These are phyloP conservation scores for Tricholoma matsutake DNA, from an alignment of 768 basidiomycete genomes.

Conservation along the genomic window DNA sequence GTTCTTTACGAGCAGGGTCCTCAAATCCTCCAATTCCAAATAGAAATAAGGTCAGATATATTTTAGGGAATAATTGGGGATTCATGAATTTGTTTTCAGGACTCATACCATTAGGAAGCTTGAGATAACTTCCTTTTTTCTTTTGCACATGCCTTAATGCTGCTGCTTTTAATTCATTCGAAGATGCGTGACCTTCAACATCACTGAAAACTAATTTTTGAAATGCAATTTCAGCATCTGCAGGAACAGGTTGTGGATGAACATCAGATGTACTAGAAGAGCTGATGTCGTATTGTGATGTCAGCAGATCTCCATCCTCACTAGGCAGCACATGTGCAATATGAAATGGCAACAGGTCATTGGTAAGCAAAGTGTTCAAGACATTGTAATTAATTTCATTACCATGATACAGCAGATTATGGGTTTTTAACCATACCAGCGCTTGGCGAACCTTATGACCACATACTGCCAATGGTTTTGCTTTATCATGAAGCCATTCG, in stretches of 20 bases:
- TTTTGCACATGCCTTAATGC: no score
- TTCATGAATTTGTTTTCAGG: no score
- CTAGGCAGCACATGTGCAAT: neutral
- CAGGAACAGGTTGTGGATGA: no score
- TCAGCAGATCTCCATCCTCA: neutral
- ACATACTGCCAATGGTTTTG: slow-evolving; percentile 32
- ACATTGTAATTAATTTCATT: slow-evolving; percentile 2
- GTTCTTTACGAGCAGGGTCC: no score
- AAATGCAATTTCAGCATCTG: neutral
- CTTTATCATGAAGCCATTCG: slow-evolving; percentile 32
- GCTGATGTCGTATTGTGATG: neutral
- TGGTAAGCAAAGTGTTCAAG: no score
- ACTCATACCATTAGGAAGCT: no score
- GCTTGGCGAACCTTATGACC: slow-evolving; percentile 14
- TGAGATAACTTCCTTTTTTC: no score
- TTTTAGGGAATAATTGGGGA: no score
- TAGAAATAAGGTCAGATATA: no score
- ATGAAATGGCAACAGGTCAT: neutral
- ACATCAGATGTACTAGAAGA: neutral
- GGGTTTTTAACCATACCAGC: slow-evolving; percentile 31
- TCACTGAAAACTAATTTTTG: neutral
- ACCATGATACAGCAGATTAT: slow-evolving; percentile 35
- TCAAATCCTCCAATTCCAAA: no score
- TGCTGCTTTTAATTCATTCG: neutral
- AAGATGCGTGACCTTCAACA: neutral